Base-by-base conservation (phyloP, 345 rosid species). In the Theobroma cacao region DNA sequence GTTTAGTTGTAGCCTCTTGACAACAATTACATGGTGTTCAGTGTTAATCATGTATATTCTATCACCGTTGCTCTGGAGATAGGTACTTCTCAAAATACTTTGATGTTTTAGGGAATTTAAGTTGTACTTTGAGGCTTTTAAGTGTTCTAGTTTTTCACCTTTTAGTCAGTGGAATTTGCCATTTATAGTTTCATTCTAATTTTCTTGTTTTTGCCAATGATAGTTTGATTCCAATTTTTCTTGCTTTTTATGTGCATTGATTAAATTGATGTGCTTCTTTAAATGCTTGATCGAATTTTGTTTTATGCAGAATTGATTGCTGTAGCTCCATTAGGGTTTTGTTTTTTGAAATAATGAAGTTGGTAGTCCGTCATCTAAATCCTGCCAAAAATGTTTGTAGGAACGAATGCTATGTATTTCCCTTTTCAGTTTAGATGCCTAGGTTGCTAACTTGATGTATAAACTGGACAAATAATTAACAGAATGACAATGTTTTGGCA, bases 11-110 rank as follows among this genome's bases (percentile, higher is more conserved):
- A 75, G 80, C 76, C 80, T 80, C 80, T 75, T 77, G 78, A 84
- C 78, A 74, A 81, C 73, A 74, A 72, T 76, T 77, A 36, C 74
- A 34, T 81, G 80, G 80, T 75, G 81, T 74, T 75, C 81, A 43
- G 45, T 40, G 59, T 74, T 52, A 70, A 78, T 78, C 81, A 48
- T 85, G 88, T 85, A 85, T 64, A 78, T 82, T 82, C 85, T 50
- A 33, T 75, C 74, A 53, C 83, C 33, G 38, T 64, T 80, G 80
- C 84, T 75, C 65, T 78, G 74, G 75, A 76, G 84, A 80, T 80
- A 80, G 88, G 86, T 83, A 86, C 75, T 77, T 83, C 52, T 70
- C 71, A 77, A 79, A 77, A 55, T 59, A 80, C 62, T 80, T 80
- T 56, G 66, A 80, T 43, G 74, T 68, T 76, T 71, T 75, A 81